phyloP scores from a whole-genome alignment of 2,329 filamentous ascomycete genomes.

The Lachnellula willkommii region DNA sequence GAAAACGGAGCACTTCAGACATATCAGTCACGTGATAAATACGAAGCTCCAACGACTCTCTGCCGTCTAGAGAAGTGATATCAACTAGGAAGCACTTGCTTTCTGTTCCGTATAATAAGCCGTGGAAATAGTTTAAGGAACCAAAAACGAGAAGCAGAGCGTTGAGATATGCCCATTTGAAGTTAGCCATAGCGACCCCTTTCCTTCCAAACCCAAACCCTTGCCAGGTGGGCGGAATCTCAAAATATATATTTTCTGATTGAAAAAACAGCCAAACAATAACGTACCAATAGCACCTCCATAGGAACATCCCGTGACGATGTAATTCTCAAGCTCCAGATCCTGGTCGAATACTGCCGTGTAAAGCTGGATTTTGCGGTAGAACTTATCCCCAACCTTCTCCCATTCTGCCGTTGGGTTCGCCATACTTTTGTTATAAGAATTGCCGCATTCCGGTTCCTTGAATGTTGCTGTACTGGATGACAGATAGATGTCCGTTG shows the following conservation, averaged over 20 bases:
- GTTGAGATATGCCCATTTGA: too few species aligned
- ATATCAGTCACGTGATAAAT: neutral
- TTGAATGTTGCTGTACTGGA: neutral
- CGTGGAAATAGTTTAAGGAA: too few species aligned
- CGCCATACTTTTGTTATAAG: conserved; percentile 20
- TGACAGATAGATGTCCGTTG: conserved; percentile 1
- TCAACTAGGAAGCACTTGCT: neutral
- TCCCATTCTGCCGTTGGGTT: conserved; percentile 72
- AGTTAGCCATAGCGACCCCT: neutral
- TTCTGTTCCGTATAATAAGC: too few species aligned
- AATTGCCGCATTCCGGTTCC: conserved; percentile 16
- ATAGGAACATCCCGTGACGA: conserved; percentile 86
- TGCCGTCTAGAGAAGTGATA: neutral
- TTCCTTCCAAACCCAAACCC: neutral
- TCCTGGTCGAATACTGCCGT: conserved; percentile 89
- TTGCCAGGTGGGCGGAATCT: neutral
- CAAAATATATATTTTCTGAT: neutral
- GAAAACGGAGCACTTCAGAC: neutral
- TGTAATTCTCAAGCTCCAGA: conserved; percentile 90
- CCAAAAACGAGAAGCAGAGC: too few species aligned
- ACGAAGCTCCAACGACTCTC: neutral
- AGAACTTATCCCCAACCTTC: conserved; percentile 86
- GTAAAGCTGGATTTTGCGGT: conserved; percentile 91
- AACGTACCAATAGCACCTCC: conserved; percentile 82
- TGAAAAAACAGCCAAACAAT: neutral